Conservation (phyloP, 2,329 filamentous ascomycete genomes). For the Lachnellula occidentalis region DNA sequence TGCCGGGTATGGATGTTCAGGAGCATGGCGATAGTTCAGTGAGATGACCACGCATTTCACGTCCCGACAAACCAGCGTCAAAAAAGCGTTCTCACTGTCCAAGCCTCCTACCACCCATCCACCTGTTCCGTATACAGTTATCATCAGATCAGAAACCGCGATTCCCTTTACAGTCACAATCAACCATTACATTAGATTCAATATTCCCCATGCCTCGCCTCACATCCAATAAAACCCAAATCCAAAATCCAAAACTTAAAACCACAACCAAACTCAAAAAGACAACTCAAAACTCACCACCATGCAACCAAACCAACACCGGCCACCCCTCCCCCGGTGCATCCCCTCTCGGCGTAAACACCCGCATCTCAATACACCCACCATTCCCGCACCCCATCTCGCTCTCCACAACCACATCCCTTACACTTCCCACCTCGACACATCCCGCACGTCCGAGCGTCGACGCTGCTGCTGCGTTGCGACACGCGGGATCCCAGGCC, state of each 20-base stretch:
- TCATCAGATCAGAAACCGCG: neutral
- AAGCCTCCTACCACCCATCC: constrained; percentile 53
- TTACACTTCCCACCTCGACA: constrained; percentile 40
- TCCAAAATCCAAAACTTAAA: too few relatives aligned
- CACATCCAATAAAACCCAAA: too few relatives aligned
- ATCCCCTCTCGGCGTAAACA: constrained; percentile 42
- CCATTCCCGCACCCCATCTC: too few relatives aligned
- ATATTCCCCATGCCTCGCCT: too few relatives aligned
- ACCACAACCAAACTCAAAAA: too few relatives aligned
- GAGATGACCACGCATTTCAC: constrained; percentile 45
- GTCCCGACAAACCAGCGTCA: constrained; percentile 35
- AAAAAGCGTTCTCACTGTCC: constrained; percentile 48
- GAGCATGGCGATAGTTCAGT: constrained; percentile 49
- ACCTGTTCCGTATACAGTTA: constrained; percentile 17
- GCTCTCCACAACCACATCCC: constrained; percentile 37
- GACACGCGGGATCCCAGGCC: constrained; percentile 32
- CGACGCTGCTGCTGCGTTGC: constrained; percentile 28
- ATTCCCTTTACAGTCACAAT: too few relatives aligned
- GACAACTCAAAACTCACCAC: constrained; percentile 27
- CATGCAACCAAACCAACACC: constrained; percentile 50
- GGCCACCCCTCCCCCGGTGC: constrained; percentile 45
- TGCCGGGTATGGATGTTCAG: constrained; percentile 49
- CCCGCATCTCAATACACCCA: constrained; percentile 31
- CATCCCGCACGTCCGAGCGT: constrained; percentile 42
- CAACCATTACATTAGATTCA: too few relatives aligned